Evolutionary conservation across 495 filamentous ascomycete genomes (phyloP).

Genomic region (Monascus purpureus): DNA sequence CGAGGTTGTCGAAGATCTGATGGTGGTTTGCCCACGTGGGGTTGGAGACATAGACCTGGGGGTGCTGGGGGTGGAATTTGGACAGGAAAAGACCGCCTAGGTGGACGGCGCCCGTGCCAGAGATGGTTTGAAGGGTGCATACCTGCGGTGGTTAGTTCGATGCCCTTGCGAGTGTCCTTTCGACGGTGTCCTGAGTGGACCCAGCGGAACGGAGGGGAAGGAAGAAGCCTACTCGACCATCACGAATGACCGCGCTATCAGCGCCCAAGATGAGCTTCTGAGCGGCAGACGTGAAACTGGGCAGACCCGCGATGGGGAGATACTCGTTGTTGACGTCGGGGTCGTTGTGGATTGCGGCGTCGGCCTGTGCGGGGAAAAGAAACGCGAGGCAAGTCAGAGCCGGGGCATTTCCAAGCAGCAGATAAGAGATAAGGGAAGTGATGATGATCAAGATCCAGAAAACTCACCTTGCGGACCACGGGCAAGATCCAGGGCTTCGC

Average conservation of each 20-base stretch:
- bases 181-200: neutral
- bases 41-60: constrained; percentile 70
- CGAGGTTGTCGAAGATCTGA: constrained; percentile 94
- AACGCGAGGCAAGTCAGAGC: constrained; percentile 1
- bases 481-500: constrained; percentile 98
- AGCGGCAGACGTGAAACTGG: constrained; percentile 71
- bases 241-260: constrained; percentile 64
- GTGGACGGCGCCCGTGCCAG: constrained; percentile 45
- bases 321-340: constrained; percentile 95
- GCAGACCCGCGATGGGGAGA: constrained; percentile 83
- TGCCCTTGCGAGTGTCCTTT: neutral
- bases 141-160: constrained; percentile 19
- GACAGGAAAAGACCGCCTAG: constrained; percentile 42
- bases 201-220: neutral
- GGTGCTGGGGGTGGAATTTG: constrained; percentile 33
- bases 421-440: constrained; percentile 1
- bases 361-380: constrained; percentile 46
- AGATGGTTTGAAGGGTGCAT: constrained; percentile 43
- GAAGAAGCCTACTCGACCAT: constrained; percentile 52
- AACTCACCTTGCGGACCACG: constrained; percentile 80
- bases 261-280: constrained; percentile 78
- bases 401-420: neutral
- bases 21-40: constrained; percentile 98
- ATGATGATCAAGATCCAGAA: neutral
- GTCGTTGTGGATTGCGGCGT: constrained; percentile 73